A percentile compares a stretch with the other conserved stretches of the same genome.
Conservation (phyloP, 305 asterid species). For the Fraxinus baroniana region DNA sequence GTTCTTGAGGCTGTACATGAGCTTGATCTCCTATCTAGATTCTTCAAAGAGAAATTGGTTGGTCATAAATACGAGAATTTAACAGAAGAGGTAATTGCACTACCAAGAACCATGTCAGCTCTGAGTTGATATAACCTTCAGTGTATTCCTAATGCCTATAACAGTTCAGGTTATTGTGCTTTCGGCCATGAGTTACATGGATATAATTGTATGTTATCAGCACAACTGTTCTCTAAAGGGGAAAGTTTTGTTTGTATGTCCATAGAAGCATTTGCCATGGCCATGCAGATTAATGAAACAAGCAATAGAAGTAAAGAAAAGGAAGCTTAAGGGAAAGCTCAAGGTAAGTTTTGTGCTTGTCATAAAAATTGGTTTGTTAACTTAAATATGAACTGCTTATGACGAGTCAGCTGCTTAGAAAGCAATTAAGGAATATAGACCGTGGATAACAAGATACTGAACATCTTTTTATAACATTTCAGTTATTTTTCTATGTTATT, state of each 20-base stretch:
- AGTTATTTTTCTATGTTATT: not conserved
- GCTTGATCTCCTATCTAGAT: not conserved
- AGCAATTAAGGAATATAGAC: conserved; percentile 2
- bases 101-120: not conserved
- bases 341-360: conserved; percentile 8
- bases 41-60: not conserved
- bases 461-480: not conserved
- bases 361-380: not conserved
- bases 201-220: not conserved
- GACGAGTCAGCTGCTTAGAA: not conserved
- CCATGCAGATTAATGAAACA: not conserved
- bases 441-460: not conserved
- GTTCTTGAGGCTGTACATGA: not conserved
- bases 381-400: not conserved
- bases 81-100: conserved; percentile 9
- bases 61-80: not conserved
- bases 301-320: not conserved
- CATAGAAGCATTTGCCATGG: not conserved
- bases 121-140: not conserved
- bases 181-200: not conserved
- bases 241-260: not conserved
- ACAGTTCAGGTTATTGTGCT: not conserved
- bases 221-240: not conserved
- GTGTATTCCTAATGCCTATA: not conserved
- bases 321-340: conserved; percentile 1